Conservation (phyloP, 2,329 filamentous ascomycete genomes). For the Penicillium decumbens region DNA sequence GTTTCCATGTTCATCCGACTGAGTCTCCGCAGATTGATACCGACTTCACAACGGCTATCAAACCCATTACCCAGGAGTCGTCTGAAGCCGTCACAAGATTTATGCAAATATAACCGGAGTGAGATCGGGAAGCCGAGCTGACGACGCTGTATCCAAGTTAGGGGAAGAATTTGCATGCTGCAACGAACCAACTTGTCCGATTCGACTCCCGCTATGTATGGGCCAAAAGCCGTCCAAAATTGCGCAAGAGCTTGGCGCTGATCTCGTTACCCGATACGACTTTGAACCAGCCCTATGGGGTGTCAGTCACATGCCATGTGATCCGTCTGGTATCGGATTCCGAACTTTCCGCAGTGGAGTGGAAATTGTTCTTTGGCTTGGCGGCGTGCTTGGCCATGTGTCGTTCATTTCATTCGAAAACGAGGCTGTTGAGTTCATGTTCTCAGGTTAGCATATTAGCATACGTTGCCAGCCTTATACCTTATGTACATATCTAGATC, state of each 20-base stretch:
- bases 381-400: neutral
- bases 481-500: too few relatives aligned
- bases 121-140: neutral
- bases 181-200: conserved; percentile 5
- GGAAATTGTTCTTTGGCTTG: neutral
- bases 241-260: conserved; percentile 6
- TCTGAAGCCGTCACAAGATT: neutral
- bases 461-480: too few relatives aligned
- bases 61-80: neutral
- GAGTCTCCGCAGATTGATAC: neutral
- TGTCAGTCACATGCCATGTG: neutral
- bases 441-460: too few relatives aligned
- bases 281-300: conserved; percentile 3
- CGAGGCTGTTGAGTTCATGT: neutral
- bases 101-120: conserved; percentile 5
- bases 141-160: neutral
- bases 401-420: neutral
- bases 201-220: conserved; percentile 1
- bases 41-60: conserved; percentile 1
- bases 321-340: neutral
- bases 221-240: neutral
- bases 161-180: neutral
- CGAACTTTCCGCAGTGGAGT: neutral
- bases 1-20: neutral
- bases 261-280: conserved; percentile 1